Base-by-base conservation (phyloP, 352 stramenopile species). In the Phytophthora colocasiae region DNA sequence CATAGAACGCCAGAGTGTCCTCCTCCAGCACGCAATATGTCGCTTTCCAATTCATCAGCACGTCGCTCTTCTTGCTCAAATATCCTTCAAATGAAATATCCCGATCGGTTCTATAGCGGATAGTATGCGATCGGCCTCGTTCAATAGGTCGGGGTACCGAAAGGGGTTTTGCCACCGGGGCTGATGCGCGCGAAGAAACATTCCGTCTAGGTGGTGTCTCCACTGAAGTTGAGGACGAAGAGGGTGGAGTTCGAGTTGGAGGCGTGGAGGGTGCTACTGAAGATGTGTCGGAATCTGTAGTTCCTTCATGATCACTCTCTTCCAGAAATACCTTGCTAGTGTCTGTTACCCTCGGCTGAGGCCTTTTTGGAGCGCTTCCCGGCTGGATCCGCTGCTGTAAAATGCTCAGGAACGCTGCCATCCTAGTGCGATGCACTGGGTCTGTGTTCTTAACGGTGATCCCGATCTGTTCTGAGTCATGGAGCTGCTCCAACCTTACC, bases 21-120 rank as follows among this genome's bases (percentile, higher is more conserved):
- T 87, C 86, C 49, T 95, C 86, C 38, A 95, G 58, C 3, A 95
- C 84, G 47, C 84, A 93, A 64, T 95, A 95, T 31, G 73, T 81
- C 1, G 75, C 81, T 29, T 85, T 87, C 86, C 86, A 95, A n/a
- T 58, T 80, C 53, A 78, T 62, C 0, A 95, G 50, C 46, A 95
- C 41, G 36, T 95, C 87, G 51, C 87, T 90, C 61, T 95, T 95
- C 68, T 91, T 92, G 75, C 82, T 90, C 52, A 95, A 60, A 41
- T 95, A 95, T 1, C 87, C 87, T 78, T 95, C 87, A 55, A 95
- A 95, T 11, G 82, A 78, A 38, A 95, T 93, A 10, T 86, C 83
- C 12, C 77, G 69, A 27, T 87, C 78, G 0, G 68, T 86, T 12
- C 85, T 82, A 46, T 93, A 93, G 8, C 85, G 81, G 48, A 91